phyloP scores from a whole-genome alignment of 2,329 filamentous ascomycete genomes.

The Amphichorda felina region DNA sequence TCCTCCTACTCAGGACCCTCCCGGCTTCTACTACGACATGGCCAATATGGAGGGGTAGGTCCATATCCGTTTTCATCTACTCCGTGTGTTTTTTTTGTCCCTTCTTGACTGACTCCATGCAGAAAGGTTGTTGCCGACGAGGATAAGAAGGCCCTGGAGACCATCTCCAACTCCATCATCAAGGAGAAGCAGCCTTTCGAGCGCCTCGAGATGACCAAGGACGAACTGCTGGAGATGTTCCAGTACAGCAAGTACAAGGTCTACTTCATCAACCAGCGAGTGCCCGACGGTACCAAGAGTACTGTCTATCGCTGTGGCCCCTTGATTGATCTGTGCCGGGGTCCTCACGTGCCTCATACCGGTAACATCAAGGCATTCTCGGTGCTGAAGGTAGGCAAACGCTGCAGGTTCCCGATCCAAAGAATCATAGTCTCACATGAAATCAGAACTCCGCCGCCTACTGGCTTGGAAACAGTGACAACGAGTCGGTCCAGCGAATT shows the following conservation, averaged over 20 bases:
- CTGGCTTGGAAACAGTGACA: constrained; percentile 86
- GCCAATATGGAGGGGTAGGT: constrained; percentile 35
- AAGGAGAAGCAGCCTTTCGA: constrained; percentile 97
- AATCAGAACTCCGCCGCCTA: constrained; percentile 62
- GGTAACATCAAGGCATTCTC: constrained; percentile 90
- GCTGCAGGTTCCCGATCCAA: too few relatives aligned
- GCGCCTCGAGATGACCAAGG: constrained; percentile 78
- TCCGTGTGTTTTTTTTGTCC: not conserved
- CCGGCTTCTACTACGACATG: constrained; percentile 97
- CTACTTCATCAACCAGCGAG: constrained; percentile 66
- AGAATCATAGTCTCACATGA: constrained; percentile 21
- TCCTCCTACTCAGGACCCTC: constrained; percentile 66
- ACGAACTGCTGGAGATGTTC: constrained; percentile 89
- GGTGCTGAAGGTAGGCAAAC: constrained; percentile 60
- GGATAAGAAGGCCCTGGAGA: constrained; percentile 81
- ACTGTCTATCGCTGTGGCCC: constrained; percentile 93
- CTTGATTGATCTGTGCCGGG: constrained; percentile 88
- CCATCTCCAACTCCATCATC: constrained; percentile 68
- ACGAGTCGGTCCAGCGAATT: constrained; percentile 92
- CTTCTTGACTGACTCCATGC: constrained; percentile 33
- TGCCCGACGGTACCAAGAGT: constrained; percentile 77
- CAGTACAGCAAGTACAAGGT: constrained; percentile 97
- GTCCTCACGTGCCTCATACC: constrained; percentile 86
- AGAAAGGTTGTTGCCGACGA: constrained; percentile 59
- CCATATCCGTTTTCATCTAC: not conserved